Evolutionary conservation across 2,329 filamentous ascomycete genomes (phyloP), one percentile per base, ranked within the genome.

Genomic region (Emmonsiellopsis sp.): DNA sequence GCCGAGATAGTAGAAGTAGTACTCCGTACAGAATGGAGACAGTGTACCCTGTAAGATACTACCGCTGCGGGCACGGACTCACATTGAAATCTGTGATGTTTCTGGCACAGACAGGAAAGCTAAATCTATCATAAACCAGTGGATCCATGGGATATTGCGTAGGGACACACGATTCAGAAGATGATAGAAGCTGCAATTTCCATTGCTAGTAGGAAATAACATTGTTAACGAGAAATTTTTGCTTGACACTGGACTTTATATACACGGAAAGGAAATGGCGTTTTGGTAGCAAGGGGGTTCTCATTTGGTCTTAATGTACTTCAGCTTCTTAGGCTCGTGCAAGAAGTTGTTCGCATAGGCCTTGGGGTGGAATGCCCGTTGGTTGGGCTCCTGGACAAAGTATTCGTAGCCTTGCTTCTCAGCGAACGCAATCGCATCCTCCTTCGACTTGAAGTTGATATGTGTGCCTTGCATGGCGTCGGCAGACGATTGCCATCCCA

Each of bases 371-470:
- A 96, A 85, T 66, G 85, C 87, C 67, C 93, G 84, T 72, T 83
- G 82, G 66, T 96, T 94, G 37, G 93, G 92, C 75, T 97, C 93
- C 77, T 97, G 93, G 27, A 98, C 91, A 70, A 93, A 97, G 74
- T 95, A 98, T 70, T 98, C 92, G 69, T 98, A 98, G 37, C 94
- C 93, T 73, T 98, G 93, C 81, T 97, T 98, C 76, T 97, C 87
- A 27, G 94, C 93, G 67, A 98, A 98, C 55, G 79, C 77, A 65
- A 98, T 92, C 60, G 93, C 93, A 63, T 95, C 92, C 69, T 97
- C 90, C 78, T 95, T 97, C 63, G 78, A 80, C 72, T 87, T 87
- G 80, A 98, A 98, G 71, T 85, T 85, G 64, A 98, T 73, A 68
- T 90, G 82, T 48, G 90, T 95, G 65, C 90, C 92, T 72, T 98